phyloP scores from a whole-genome alignment of 495 filamentous ascomycete species.

The Penicillium fimorum region DNA sequence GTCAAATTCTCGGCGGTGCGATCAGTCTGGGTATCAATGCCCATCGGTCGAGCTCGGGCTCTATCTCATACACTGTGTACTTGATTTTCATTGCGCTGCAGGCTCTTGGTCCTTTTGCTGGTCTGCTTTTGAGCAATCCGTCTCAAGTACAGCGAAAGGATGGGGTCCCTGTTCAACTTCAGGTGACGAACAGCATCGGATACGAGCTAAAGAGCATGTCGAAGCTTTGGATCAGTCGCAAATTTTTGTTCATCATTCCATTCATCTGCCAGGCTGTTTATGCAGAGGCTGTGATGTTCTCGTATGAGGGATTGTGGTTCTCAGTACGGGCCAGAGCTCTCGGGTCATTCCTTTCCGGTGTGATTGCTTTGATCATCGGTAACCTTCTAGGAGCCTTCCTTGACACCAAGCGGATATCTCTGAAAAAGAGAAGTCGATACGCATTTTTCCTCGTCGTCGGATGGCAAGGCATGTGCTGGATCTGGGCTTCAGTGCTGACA shows the following conservation, averaged over 20 bases:
- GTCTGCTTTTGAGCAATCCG: slow-evolving; percentile 52
- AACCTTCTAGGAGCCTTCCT: slow-evolving; percentile 57
- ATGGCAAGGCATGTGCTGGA: slow-evolving; percentile 60
- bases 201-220: slow-evolving; percentile 52
- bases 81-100: slow-evolving; percentile 62
- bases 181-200: slow-evolving; percentile 45
- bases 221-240: slow-evolving; percentile 49
- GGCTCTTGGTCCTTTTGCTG: slow-evolving; percentile 54
- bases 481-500: slow-evolving; percentile 57
- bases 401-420: slow-evolving; percentile 46
- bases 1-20: slow-evolving; percentile 63
- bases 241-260: slow-evolving; percentile 57
- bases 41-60: slow-evolving; percentile 50
- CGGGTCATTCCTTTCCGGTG: slow-evolving; percentile 59
- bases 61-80: slow-evolving; percentile 61
- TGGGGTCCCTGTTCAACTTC: slow-evolving; percentile 51
- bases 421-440: slow-evolving; percentile 48
- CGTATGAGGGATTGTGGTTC: slow-evolving; percentile 60
- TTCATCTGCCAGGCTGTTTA: slow-evolving; percentile 63
- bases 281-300: slow-evolving; percentile 62
- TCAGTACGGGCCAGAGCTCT: slow-evolving; percentile 60
- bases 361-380: slow-evolving; percentile 56
- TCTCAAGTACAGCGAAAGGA: slow-evolving; percentile 55
- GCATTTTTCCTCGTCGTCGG: slow-evolving; percentile 46
- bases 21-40: slow-evolving; percentile 63